Evolutionary conservation across 2,329 filamentous ascomycete species (phyloP).

Genomic region (Aspergillus carbonarius): DNA sequence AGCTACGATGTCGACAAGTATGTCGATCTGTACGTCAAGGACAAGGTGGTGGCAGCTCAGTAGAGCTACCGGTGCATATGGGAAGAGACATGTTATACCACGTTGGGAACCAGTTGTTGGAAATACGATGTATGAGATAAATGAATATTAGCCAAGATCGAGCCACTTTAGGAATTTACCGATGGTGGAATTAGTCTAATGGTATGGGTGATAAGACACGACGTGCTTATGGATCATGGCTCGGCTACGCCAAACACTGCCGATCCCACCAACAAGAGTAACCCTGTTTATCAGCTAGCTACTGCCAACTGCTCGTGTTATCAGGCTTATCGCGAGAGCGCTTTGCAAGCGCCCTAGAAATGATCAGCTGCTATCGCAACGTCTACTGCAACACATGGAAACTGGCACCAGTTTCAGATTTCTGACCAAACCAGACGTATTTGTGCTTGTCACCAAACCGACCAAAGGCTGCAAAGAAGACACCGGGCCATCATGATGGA

Average conservation of each 20-base stretch:
- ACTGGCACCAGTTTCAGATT: too few species aligned
- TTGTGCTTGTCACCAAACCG: too few species aligned
- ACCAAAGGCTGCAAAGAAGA: too few species aligned
- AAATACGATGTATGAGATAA: not conserved
- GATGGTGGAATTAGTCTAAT: not conserved
- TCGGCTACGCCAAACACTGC: not conserved
- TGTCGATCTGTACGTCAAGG: constrained; percentile 77
- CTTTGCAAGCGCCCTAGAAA: not conserved
- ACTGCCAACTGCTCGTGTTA: too few species aligned
- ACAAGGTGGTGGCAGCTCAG: constrained; percentile 39
- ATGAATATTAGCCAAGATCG: not conserved
- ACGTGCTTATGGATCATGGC: not conserved
- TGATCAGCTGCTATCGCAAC: not conserved
- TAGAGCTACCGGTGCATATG: constrained; percentile 10
- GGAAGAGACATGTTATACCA: not conserved
- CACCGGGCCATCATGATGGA: too few species aligned
- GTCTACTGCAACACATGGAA: too few species aligned
- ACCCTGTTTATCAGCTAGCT: not conserved
- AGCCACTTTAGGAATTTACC: not conserved
- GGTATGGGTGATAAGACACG: too few species aligned
- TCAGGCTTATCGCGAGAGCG: too few species aligned
- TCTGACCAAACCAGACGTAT: too few species aligned
- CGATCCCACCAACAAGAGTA: not conserved
- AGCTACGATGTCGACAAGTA: constrained; percentile 85
- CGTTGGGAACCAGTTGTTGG: not conserved